phyloP scores from a whole-genome alignment of 225 moss, liverwort and hornwort genomes.

The Pseudoscleropodium purum region DNA sequence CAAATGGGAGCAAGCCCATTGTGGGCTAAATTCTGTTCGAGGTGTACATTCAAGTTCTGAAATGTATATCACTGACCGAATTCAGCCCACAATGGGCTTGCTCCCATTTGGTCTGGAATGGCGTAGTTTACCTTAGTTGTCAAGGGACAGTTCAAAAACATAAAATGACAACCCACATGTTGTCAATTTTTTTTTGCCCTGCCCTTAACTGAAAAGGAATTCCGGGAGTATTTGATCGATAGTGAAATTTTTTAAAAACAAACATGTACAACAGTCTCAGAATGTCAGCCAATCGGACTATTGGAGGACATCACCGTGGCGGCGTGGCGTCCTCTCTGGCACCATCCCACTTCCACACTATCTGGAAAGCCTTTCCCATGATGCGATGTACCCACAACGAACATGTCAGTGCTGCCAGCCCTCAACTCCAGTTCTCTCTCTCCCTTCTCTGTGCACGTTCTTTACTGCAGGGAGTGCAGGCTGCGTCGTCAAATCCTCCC shows the following conservation, averaged over 20 bases:
- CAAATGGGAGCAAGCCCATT: too few relatives aligned
- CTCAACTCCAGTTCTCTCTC: background rate
- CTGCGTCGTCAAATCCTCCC: background rate
- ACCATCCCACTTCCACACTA: background rate
- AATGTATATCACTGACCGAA: too few relatives aligned
- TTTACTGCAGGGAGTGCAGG: background rate
- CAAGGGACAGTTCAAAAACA: background rate
- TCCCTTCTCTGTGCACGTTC: background rate
- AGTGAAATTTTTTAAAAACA: background rate
- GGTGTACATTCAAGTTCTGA: too few relatives aligned
- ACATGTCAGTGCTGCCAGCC: background rate
- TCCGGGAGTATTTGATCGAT: background rate
- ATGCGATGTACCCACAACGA: background rate
- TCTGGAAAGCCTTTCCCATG: background rate
- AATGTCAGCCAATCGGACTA: background rate
- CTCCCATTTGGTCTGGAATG: too few relatives aligned
- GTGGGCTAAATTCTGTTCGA: too few relatives aligned
- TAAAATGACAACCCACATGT: background rate
- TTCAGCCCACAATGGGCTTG: too few relatives aligned
- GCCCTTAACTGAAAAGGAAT: too few relatives aligned
- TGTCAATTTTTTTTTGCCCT: background rate
- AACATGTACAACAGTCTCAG: background rate
- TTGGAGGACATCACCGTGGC: background rate
- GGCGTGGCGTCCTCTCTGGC: background rate
- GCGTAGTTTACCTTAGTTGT: background rate